Percentiles rank a stretch among this genome's conserved stretches.
These are phyloP conservation scores for Aspergillus taichungensis DNA, from an alignment of 495 filamentous ascomycete genomes.

Conservation along the genomic window DNA sequence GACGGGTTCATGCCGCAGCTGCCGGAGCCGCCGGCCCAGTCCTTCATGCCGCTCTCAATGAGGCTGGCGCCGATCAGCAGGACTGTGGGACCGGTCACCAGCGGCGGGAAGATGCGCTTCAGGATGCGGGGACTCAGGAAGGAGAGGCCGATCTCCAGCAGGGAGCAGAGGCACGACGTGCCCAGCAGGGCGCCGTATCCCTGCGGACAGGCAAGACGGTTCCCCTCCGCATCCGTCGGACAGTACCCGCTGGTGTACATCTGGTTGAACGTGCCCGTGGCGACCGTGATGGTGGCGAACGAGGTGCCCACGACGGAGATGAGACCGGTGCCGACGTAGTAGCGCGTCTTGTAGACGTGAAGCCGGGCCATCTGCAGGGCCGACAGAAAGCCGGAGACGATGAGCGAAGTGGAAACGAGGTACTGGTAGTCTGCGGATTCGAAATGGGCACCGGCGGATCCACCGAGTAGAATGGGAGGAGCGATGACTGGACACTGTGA, in stretches of 20 bases:
- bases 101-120: conserved; percentile 74
- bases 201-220: conserved; percentile 66
- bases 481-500: conserved; percentile 46
- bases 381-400: conserved; percentile 75
- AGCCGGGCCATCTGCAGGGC: conserved; percentile 79
- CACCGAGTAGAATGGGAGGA: conserved; percentile 69
- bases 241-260: conserved; percentile 83
- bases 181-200: conserved; percentile 82
- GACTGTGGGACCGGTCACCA: conserved; percentile 82
- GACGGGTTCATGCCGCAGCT: conserved; percentile 49
- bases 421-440: conserved; percentile 55
- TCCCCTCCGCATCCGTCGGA: conserved; percentile 53
- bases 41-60: conserved; percentile 66
- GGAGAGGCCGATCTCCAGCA: conserved; percentile 36
- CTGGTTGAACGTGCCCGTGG: conserved; percentile 64
- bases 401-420: conserved; percentile 81
- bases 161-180: conserved; percentile 50
- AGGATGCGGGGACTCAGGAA: conserved; percentile 56
- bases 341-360: conserved; percentile 68
- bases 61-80: conserved; percentile 68
- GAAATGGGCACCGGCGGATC: conserved; percentile 58
- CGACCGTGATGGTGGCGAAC: conserved; percentile 81
- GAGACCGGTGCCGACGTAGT: conserved; percentile 80
- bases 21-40: conserved; percentile 76
- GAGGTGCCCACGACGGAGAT: conserved; percentile 78